phyloP scores from a whole-genome alignment of 352 stramenopile species.

The Pythium guiyangense region DNA sequence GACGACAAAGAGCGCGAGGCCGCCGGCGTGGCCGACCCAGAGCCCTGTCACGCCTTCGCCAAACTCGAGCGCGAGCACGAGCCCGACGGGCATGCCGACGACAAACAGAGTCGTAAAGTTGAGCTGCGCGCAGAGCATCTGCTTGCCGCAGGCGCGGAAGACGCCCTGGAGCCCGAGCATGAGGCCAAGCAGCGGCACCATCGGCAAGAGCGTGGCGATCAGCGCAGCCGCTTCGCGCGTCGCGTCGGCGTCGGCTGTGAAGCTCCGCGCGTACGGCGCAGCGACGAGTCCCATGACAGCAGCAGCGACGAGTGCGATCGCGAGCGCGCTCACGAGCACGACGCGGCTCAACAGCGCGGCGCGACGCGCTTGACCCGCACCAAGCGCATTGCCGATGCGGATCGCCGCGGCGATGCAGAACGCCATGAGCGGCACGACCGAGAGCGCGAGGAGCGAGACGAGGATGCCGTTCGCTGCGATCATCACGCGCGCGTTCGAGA shows the following conservation, averaged over 20 bases:
- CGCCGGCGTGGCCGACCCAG: constrained; percentile 18
- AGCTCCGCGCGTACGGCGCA: constrained; percentile 11
- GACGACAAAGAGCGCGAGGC: constrained; percentile 11
- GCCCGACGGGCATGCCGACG: constrained; percentile 19
- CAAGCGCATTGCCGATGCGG: constrained; percentile 29
- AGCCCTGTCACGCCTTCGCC: constrained; percentile 16
- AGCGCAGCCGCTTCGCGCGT: neutral
- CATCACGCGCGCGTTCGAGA: constrained; percentile 26
- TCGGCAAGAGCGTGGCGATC: constrained; percentile 1
- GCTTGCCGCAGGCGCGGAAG: constrained; percentile 16
- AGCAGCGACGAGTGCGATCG: constrained; percentile 14
- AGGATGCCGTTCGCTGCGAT: constrained; percentile 36
- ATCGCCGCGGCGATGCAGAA: constrained; percentile 27
- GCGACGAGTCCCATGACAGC: constrained; percentile 17
- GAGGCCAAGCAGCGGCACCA: constrained; percentile 14
- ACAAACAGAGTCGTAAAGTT: constrained; percentile 18
- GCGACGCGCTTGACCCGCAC: constrained; percentile 19
- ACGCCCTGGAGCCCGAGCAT: constrained; percentile 12
- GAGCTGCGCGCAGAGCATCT: constrained; percentile 15
- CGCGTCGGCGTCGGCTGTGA: constrained; percentile 11
- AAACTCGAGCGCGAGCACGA: constrained; percentile 14
- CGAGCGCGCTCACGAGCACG: constrained; percentile 13
- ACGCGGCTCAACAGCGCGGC: constrained; percentile 17
- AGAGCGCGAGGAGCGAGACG: constrained; percentile 21
- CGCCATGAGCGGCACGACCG: constrained; percentile 24